Evolutionary conservation across 331 rosid genomes (phyloP), one percentile per base, ranked within the genome.

Genomic region (Rosa hybrid): DNA sequence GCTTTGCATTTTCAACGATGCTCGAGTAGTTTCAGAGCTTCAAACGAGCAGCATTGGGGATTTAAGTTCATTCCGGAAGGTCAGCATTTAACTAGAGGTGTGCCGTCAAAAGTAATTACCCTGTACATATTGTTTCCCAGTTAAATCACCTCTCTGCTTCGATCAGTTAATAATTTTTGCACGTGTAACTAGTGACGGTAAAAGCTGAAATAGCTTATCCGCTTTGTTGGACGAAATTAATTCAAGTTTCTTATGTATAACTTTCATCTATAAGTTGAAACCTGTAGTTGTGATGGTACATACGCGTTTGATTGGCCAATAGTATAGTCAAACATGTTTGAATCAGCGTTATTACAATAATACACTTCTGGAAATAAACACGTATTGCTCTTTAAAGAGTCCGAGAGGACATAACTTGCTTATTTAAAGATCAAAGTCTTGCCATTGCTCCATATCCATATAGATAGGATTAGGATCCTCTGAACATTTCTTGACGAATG

Each of bases 11-110:
- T 63, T 50, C 20, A 38, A 34, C 54, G 2, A 45, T 56, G 54
- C 16, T 65, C 23, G 17, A 25, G 51, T 75, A 67, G 87, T 64
- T 76, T 54, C 39, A 45, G 50, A 65, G 69, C 49, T 54, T 34
- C 30, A 25, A 56, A 45, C 53, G 41, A 23, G 83, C 77, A 57
- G 62, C 81, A 59, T 69, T 68, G 1, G 25, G 25, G 54, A 30
- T 34, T 34, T 23, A 44, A 69, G 76, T 67, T 56, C 46, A 41
- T 20, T 69, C 64, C 7, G 60, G 60, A 68, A 45, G 34, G 38
- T n/a, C 45, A 34, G 2, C 57, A 4, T 41, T 12, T 48, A 3
- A 57, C 77, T 16, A 57, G 70, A 30, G 34, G 41, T 5, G n/a
- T 45, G 72, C 2, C 1, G 0, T 27, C 27, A 30, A 30, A 51